A percentile compares a stretch with the other conserved stretches of the same genome.
Evolutionary conservation across 768 basidiomycete genomes (phyloP).

Genomic region (Termitomyces eurrhizus): DNA sequence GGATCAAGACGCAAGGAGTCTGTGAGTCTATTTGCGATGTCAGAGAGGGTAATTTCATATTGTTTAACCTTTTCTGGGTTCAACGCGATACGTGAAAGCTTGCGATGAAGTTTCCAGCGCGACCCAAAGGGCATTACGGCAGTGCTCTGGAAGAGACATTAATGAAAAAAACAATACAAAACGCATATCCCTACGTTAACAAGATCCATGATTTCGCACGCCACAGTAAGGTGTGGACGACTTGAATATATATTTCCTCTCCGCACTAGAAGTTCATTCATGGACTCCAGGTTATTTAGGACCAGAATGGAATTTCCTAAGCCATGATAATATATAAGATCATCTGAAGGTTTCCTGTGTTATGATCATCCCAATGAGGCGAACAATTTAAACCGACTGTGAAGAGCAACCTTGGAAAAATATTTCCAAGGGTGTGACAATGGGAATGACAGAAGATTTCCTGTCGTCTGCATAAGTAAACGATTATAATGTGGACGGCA

Average conservation of each 20-base stretch:
- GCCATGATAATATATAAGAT: conserved; percentile 1
- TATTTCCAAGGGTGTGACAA: background rate
- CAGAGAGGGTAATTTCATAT: background rate
- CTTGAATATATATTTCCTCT: background rate
- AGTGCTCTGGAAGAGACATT: too few relatives aligned
- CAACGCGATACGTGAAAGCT: background rate
- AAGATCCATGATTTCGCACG: background rate
- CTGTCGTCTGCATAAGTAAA: background rate
- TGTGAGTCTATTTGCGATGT: background rate
- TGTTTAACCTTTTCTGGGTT: background rate
- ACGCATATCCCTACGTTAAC: too few relatives aligned
- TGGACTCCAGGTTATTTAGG: background rate
- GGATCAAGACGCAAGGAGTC: background rate
- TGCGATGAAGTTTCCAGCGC: conserved; percentile 2
- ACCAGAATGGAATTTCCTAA: conserved; percentile 1
- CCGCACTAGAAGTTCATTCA: background rate
- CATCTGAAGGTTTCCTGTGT: background rate
- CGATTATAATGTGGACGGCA: too few relatives aligned
- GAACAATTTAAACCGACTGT: background rate
- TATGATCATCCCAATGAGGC: background rate
- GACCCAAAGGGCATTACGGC: too few relatives aligned
- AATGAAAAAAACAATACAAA: too few relatives aligned
- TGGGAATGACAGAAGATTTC: background rate
- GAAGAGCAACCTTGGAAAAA: background rate
- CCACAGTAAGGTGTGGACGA: background rate